phyloP scores from a whole-genome alignment of 495 filamentous ascomycete genomes.

The Endocarpon pusillum region DNA sequence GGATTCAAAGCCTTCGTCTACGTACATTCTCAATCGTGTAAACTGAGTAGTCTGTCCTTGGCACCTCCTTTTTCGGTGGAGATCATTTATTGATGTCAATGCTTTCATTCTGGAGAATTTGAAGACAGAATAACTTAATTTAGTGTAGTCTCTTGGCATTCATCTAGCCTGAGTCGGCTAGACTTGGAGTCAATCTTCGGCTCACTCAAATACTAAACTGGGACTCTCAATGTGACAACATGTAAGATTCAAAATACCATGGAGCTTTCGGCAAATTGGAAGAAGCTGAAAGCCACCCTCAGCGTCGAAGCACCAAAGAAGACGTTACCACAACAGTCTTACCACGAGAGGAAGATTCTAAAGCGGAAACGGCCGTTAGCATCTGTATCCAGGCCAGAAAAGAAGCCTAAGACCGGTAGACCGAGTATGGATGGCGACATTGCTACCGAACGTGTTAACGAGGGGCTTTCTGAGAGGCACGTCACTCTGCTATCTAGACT shows the following conservation, averaged over 20 bases:
- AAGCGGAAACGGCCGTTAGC: conserved; percentile 23
- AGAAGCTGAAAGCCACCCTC: conserved; percentile 50
- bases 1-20: too few species aligned
- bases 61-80: too few species aligned
- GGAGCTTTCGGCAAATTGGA: conserved; percentile 50
- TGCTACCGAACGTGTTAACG: conserved; percentile 21
- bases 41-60: too few species aligned
- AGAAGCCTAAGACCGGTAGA: conserved; percentile 2
- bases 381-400: conserved; percentile 9
- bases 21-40: too few species aligned
- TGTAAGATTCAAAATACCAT: conserved; percentile 15
- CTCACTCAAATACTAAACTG: too few species aligned
- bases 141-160: too few species aligned
- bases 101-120: too few species aligned
- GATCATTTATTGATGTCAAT: too few species aligned
- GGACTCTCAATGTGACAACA: too few species aligned
- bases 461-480: conserved; percentile 31
- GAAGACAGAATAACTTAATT: too few species aligned
- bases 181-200: too few species aligned
- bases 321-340: conserved; percentile 16
- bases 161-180: too few species aligned
- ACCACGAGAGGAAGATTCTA: conserved; percentile 10
- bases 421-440: conserved; percentile 1
- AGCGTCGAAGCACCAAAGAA: conserved; percentile 30
- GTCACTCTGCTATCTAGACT: conserved; percentile 5